These are phyloP conservation scores for Tuber magnatum DNA, from an alignment of 495 filamentous ascomycete genomes.

Conservation along the genomic window DNA sequence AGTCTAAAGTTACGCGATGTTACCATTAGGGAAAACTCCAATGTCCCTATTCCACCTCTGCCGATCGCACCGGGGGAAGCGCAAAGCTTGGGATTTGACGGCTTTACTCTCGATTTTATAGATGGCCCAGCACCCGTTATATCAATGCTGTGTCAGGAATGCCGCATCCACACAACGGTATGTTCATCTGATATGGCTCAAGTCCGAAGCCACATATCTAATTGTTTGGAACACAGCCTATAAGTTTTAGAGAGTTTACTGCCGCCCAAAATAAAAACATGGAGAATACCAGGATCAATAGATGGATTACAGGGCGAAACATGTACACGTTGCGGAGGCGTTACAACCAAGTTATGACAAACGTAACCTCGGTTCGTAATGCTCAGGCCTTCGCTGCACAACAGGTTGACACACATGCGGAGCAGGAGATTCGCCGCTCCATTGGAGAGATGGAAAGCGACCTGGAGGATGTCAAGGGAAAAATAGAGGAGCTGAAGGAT, in stretches of 20 bases:
- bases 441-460: conserved; percentile 43
- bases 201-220: conserved; percentile 7
- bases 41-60: conserved; percentile 48
- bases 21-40: conserved; percentile 49
- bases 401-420: conserved; percentile 38
- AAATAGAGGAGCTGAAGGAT: conserved; percentile 28
- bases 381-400: conserved; percentile 35
- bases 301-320: conserved; percentile 32
- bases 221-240: conserved; percentile 34
- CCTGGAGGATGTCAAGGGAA: conserved; percentile 42
- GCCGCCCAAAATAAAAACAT: conserved; percentile 58
- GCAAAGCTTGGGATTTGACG: conserved; percentile 56
- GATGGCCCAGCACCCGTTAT: conserved; percentile 77
- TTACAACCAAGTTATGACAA: background rate
- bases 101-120: conserved; percentile 68
- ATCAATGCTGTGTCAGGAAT: conserved; percentile 71
- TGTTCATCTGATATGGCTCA: conserved; percentile 5
- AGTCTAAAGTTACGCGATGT: conserved; percentile 58
- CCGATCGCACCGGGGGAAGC: conserved; percentile 49
- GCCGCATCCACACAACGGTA: conserved; percentile 57
- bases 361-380: background rate
- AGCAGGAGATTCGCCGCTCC: conserved; percentile 42
- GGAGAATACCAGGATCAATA: conserved; percentile 44
- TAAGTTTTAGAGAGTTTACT: conserved; percentile 55
- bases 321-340: conserved; percentile 1